Percentiles rank a stretch among this genome's conserved stretches.
Conservation (phyloP, 768 basidiomycete genomes). For the Tylopilus sp. region DNA sequence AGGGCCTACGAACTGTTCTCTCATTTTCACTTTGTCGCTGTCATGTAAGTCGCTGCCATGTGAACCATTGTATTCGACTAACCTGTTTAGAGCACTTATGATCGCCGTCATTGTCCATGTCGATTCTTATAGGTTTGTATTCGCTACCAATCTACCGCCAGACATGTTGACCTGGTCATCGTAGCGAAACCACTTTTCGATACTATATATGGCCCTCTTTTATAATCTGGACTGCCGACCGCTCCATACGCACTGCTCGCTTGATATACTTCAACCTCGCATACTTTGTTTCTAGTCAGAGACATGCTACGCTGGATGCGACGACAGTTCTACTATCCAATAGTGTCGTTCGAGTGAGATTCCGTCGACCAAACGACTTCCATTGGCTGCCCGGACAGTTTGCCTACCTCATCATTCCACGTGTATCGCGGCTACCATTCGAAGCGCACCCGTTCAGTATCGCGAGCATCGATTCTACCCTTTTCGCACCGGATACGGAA, state of each 20-base stretch:
- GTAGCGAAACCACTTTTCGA: slow-evolving; percentile 18
- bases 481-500: slow-evolving; percentile 9
- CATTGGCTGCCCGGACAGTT: slow-evolving; percentile 51
- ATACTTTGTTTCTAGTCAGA: slow-evolving; percentile 28
- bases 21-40: slow-evolving; percentile 40
- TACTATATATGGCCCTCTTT: slow-evolving; percentile 48
- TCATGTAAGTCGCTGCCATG: slow-evolving; percentile 29
- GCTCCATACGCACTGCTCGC: slow-evolving; percentile 41
- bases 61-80: slow-evolving; percentile 37
- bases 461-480: slow-evolving; percentile 33
- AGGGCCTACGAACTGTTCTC: slow-evolving; percentile 50
- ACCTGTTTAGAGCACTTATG: slow-evolving; percentile 24
- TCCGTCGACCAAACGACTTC: slow-evolving; percentile 44
- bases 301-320: slow-evolving; percentile 29
- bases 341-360: slow-evolving; percentile 42
- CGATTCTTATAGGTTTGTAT: slow-evolving; percentile 29
- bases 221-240: slow-evolving; percentile 53
- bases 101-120: slow-evolving; percentile 39
- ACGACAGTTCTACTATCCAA: slow-evolving; percentile 40
- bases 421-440: slow-evolving; percentile 39
- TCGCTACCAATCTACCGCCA: slow-evolving; percentile 5
- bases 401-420: slow-evolving; percentile 46
- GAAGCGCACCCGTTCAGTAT: slow-evolving; percentile 62
- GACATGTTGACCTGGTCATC: not conserved
- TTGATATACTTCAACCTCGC: slow-evolving; percentile 41